phyloP scores from a whole-genome alignment of 2,329 filamentous ascomycete species.

The Aspergillus tubingensis region DNA sequence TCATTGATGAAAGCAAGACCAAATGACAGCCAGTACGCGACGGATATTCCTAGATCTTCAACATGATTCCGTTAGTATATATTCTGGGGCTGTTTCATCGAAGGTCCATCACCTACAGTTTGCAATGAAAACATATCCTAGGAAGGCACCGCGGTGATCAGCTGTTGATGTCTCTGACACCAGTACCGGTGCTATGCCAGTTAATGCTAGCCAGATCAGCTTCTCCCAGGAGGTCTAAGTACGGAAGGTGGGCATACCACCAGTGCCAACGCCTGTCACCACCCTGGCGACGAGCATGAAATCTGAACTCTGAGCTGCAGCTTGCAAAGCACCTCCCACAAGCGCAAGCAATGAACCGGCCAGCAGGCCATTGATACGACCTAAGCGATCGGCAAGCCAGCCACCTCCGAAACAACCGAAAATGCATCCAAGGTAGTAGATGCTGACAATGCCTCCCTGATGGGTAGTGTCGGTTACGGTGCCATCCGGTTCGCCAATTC shows the following conservation, averaged over 20 bases:
- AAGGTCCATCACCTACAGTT: slow-evolving; percentile 40
- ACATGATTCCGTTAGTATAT: too few relatives aligned
- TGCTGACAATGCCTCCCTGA: slow-evolving; percentile 56
- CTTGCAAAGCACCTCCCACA: slow-evolving; percentile 53
- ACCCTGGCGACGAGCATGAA: slow-evolving; percentile 55
- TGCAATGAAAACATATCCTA: slow-evolving; percentile 55
- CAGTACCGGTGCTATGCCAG: slow-evolving; percentile 53
- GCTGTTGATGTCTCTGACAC: slow-evolving; percentile 53
- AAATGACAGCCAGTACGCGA: slow-evolving; percentile 42
- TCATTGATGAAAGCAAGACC: slow-evolving; percentile 37
- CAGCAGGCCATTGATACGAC: slow-evolving; percentile 56
- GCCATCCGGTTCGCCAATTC: slow-evolving; percentile 50
- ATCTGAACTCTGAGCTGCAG: slow-evolving; percentile 47
- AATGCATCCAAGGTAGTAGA: slow-evolving; percentile 56
- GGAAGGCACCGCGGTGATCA: slow-evolving; percentile 49
- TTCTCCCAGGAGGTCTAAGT: too few relatives aligned
- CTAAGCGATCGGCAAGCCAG: slow-evolving; percentile 55
- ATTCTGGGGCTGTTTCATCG: too few relatives aligned
- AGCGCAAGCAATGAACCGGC: slow-evolving; percentile 52
- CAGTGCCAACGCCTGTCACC: slow-evolving; percentile 56
- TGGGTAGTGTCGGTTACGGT: slow-evolving; percentile 52
- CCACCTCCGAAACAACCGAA: slow-evolving; percentile 54
- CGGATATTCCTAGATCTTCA: slow-evolving; percentile 49
- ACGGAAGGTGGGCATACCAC: slow-evolving; percentile 32
- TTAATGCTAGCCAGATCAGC: slow-evolving; percentile 36